These are phyloP conservation scores for Diaporthe helianthi DNA, from an alignment of 2,329 filamentous ascomycete genomes.

Conservation along the genomic window DNA sequence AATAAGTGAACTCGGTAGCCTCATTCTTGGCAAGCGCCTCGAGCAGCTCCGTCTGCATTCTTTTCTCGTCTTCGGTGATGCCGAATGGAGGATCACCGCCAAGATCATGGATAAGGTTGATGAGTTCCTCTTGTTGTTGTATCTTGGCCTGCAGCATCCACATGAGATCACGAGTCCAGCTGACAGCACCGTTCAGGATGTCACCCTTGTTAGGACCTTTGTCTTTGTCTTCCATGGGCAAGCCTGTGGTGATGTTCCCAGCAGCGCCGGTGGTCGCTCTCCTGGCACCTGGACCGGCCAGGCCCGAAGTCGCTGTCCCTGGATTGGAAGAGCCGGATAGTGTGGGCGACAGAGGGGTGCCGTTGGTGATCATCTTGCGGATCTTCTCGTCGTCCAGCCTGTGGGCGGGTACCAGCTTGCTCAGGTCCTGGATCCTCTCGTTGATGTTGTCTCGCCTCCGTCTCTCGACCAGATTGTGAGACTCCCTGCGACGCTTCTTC, in stretches of 20 bases:
- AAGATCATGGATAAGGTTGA: conserved; percentile 74
- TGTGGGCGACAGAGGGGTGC: conserved; percentile 85
- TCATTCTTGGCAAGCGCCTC: conserved; percentile 87
- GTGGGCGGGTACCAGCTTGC: conserved; percentile 89
- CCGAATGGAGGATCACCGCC: conserved; percentile 82
- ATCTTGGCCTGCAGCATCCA: conserved; percentile 93
- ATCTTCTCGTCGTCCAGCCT: conserved; percentile 97
- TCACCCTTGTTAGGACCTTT: conserved; percentile 99
- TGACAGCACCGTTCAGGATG: conserved; percentile 94
- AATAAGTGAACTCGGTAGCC: conserved; percentile 78
- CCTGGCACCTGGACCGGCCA: conserved; percentile 84
- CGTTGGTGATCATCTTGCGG: conserved; percentile 91
- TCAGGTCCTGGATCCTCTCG: conserved; percentile 95
- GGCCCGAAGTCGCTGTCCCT: conserved; percentile 81
- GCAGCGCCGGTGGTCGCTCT: conserved; percentile 74
- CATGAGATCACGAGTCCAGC: conserved; percentile 97
- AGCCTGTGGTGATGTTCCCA: conserved; percentile 88
- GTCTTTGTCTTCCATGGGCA: conserved; percentile 96
- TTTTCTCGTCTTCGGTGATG: conserved; percentile 87
- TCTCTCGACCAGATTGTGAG: conserved; percentile 95
- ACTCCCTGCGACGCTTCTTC: conserved; percentile 87
- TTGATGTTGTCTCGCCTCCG: conserved; percentile 98
- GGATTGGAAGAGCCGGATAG: conserved; percentile 73
- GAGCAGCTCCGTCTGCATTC: conserved; percentile 92
- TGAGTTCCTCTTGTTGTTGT: conserved; percentile 86